A percentile compares a stretch with the other conserved stretches of the same genome.
These are phyloP conservation scores for Wickerhamiella slavikovae DNA, from an alignment of 805 yeast species.

Conservation along the genomic window DNA sequence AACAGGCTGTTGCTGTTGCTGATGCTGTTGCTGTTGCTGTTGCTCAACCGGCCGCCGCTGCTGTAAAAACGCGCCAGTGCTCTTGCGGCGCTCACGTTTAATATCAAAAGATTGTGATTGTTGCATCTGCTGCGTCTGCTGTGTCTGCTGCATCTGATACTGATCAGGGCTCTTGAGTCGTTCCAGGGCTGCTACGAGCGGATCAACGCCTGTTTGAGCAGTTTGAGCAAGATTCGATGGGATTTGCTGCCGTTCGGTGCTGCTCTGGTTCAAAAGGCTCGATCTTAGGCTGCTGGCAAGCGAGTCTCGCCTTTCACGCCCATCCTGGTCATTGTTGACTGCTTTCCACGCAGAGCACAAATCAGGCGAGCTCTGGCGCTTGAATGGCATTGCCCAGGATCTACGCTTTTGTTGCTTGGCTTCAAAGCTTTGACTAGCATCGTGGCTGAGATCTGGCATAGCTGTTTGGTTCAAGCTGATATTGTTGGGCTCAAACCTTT, in stretches of 20 bases:
- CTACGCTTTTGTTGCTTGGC: constrained; percentile 10
- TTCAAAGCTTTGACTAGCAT: background rate
- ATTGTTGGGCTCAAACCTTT: too few relatives aligned
- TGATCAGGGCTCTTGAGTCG: constrained; percentile 21
- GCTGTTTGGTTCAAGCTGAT: too few relatives aligned
- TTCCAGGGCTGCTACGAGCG: constrained; percentile 33
- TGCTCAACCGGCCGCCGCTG: background rate
- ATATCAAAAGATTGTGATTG: background rate
- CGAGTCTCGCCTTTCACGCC: too few relatives aligned
- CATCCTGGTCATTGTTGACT: background rate
- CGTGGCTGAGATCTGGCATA: constrained; percentile 1
- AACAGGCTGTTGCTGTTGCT: background rate
- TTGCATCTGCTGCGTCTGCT: too few relatives aligned
- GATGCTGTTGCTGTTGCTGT: background rate
- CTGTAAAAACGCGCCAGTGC: background rate
- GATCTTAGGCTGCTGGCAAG: background rate
- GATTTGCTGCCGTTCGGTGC: background rate
- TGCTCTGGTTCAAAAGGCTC: background rate
- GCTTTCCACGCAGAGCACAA: constrained; percentile 12
- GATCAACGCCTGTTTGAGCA: constrained; percentile 19
- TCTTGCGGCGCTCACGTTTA: background rate
- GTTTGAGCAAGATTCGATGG: background rate
- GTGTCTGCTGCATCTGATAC: too few relatives aligned
- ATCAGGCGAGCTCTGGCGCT: constrained; percentile 19
- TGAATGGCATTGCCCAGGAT: constrained; percentile 26